Percentiles rank a stretch among this genome's conserved stretches.
Evolutionary conservation across 106 monocot species (phyloP).

Genomic region (Platanthera guangdongensis): DNA sequence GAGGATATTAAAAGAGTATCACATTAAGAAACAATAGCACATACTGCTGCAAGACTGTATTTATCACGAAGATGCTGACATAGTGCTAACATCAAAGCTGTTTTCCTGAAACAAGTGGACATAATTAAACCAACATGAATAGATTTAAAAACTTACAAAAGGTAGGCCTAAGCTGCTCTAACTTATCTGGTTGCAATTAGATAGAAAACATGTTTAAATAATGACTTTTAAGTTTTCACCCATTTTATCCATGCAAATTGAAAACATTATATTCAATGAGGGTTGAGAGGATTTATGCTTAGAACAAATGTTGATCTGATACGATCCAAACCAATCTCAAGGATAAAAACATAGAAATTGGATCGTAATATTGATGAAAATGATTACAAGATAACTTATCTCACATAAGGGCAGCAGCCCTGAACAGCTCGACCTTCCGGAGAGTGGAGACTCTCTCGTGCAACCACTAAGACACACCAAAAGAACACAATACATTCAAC

Average conservation of each 20-base stretch:
- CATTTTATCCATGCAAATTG: background rate
- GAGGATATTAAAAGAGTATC: too few species aligned
- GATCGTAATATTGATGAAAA: too few species aligned
- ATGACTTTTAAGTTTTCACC: background rate
- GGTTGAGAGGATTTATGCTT: background rate
- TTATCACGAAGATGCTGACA: constrained; percentile 75
- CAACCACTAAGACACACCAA: too few species aligned
- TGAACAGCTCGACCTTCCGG: too few species aligned
- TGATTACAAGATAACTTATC: too few species aligned
- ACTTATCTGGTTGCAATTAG: background rate
- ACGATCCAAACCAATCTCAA: too few species aligned
- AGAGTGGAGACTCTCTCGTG: too few species aligned
- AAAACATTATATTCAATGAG: background rate
- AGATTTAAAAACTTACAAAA: constrained; percentile 1
- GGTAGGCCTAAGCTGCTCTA: background rate
- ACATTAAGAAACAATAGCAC: constrained; percentile 5
- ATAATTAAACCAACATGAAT: background rate
- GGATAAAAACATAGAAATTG: too few species aligned
- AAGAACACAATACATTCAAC: too few species aligned
- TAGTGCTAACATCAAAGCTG: constrained; percentile 89
- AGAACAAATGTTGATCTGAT: background rate
- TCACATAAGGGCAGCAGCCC: too few species aligned
- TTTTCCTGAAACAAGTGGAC: constrained; percentile 53
- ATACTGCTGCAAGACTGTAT: constrained; percentile 94
- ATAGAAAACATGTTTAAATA: background rate